Evolutionary conservation across 2,329 filamentous ascomycete genomes (phyloP).

Genomic region (Alternaria infectoria): DNA sequence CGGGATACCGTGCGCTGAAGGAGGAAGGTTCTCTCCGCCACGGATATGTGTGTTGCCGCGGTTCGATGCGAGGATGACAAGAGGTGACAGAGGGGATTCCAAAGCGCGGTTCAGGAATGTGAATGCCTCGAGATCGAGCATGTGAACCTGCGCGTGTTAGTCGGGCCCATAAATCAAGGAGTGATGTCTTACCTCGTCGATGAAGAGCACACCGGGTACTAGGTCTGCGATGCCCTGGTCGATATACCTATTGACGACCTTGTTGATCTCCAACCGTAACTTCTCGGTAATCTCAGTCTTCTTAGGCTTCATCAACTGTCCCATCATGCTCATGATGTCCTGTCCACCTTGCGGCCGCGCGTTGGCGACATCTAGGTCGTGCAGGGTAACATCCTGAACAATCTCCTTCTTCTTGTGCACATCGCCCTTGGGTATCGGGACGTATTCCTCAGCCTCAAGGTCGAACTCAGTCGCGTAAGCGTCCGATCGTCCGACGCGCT

Average conservation of each 20-base stretch:
- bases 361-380: slow-evolving; percentile 96
- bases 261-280: slow-evolving; percentile 94
- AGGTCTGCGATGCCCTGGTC: slow-evolving; percentile 97
- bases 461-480: slow-evolving; percentile 99
- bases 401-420: slow-evolving; percentile 99
- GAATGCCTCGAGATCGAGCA: slow-evolving; percentile 99
- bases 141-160: slow-evolving; percentile 75
- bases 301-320: slow-evolving; percentile 98
- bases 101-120: slow-evolving; percentile 98
- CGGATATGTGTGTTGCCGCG: slow-evolving; percentile 92
- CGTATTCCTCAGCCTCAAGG: slow-evolving; percentile 97
- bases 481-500: slow-evolving; percentile 93
- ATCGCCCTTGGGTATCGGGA: slow-evolving; percentile 97
- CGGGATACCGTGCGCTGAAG: slow-evolving; percentile 88
- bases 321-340: slow-evolving; percentile 99
- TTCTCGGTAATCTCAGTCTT: slow-evolving; percentile 99
- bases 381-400: slow-evolving; percentile 95
- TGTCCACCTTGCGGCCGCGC: slow-evolving; percentile 94
- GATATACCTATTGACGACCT: slow-evolving; percentile 98
- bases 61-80: slow-evolving; percentile 97
- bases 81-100: slow-evolving; percentile 91
- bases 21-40: slow-evolving; percentile 69
- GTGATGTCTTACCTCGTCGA: slow-evolving; percentile 79
- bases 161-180: background rate
- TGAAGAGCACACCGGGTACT: slow-evolving; percentile 97